Evolutionary conservation across 2,329 filamentous ascomycete genomes (phyloP).

Genomic region (Neoscytalidium dimidiatum): DNA sequence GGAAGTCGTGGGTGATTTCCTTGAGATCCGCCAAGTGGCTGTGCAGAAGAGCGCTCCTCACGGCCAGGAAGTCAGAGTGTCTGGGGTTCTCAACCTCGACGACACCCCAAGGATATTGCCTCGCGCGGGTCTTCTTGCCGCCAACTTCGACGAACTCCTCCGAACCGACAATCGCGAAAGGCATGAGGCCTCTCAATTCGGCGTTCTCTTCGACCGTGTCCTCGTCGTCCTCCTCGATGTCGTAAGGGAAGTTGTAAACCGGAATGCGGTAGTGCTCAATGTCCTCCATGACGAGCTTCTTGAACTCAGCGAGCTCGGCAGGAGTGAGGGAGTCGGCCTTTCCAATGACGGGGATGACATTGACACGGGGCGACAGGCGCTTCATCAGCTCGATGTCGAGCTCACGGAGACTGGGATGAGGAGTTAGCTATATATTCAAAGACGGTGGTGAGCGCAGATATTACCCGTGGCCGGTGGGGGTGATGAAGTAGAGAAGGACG

Average conservation of each 20-base stretch:
- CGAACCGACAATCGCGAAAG: slow-evolving; percentile 96
- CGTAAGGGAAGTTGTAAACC: slow-evolving; percentile 99
- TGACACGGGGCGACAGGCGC: slow-evolving; percentile 95
- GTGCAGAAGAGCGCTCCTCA: slow-evolving; percentile 93
- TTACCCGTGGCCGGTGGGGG: slow-evolving; percentile 92
- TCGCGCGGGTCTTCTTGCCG: slow-evolving; percentile 85
- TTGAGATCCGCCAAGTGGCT: slow-evolving; percentile 97
- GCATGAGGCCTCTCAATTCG: slow-evolving; percentile 95
- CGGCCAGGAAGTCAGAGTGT: slow-evolving; percentile 97
- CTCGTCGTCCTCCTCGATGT: slow-evolving; percentile 99
- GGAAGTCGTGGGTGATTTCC: slow-evolving; percentile 99
- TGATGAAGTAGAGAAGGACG: slow-evolving; percentile 98
- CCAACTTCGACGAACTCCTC: slow-evolving; percentile 95
- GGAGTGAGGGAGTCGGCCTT: slow-evolving; percentile 97
- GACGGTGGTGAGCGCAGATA: neutral
- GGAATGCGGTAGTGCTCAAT: slow-evolving; percentile 99
- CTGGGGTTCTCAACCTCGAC: slow-evolving; percentile 99
- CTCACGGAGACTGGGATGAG: slow-evolving; percentile 75
- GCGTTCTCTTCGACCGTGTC: slow-evolving; percentile 99
- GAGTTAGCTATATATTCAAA: slow-evolving; percentile 1
- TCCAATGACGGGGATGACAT: slow-evolving; percentile 98
- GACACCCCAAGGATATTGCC: slow-evolving; percentile 98
- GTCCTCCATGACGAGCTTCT: slow-evolving; percentile 99
- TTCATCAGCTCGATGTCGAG: slow-evolving; percentile 99
- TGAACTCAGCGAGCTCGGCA: slow-evolving; percentile 94